Conservation (phyloP, 345 rosid genomes). For the Theobroma cacao region DNA sequence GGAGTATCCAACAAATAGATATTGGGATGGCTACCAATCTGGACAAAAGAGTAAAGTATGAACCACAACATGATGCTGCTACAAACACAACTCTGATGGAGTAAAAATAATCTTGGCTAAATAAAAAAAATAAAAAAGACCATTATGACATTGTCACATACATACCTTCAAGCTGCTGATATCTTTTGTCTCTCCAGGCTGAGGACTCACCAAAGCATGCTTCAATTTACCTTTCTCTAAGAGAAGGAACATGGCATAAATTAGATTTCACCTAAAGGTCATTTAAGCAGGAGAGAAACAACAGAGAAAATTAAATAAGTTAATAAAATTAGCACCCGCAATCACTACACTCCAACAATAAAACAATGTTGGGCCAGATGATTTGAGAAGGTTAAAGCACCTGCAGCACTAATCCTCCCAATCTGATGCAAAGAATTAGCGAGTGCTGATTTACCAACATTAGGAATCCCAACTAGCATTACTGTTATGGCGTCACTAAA, state of each 20-base stretch:
- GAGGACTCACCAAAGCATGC: constrained; percentile 65
- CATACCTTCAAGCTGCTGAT: constrained; percentile 83
- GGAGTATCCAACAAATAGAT: constrained; percentile 82
- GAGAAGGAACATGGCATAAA: background rate
- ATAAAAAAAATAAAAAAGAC: background rate
- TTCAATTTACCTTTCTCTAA: constrained; percentile 81
- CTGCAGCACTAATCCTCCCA: constrained; percentile 80
- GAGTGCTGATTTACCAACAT: constrained; percentile 85
- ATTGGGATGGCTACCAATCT: constrained; percentile 87
- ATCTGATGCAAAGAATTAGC: constrained; percentile 78
- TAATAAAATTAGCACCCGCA: background rate
- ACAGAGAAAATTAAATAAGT: background rate
- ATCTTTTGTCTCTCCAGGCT: constrained; percentile 85
- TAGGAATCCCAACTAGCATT: constrained; percentile 83
- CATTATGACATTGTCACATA: background rate
- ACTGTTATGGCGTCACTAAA: constrained; percentile 46
- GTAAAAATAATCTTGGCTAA: background rate
- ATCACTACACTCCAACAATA: background rate
- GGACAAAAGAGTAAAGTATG: constrained; percentile 4
- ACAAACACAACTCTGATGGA: background rate
- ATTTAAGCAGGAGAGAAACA: background rate
- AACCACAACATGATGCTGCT: background rate
- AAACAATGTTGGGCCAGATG: background rate
- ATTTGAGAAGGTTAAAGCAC: constrained; percentile 27
- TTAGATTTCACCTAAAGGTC: background rate